Conservation (phyloP, 768 basidiomycete genomes). For the Tephrocybe sp. region DNA sequence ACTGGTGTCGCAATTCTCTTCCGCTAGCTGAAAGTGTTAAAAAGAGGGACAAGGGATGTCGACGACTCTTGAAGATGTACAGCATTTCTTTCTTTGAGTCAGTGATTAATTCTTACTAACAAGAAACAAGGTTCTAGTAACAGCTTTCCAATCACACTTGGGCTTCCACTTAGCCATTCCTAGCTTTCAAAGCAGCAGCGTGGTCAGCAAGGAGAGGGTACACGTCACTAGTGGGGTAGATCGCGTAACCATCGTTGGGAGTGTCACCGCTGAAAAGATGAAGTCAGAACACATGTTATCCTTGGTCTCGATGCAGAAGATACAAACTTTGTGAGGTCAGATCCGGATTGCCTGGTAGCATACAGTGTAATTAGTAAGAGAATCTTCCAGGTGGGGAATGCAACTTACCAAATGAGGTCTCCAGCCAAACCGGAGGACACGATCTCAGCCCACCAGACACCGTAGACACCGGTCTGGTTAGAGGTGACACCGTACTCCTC, state of each 20-base stretch:
- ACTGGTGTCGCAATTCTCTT: background rate
- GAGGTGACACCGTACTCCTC: constrained; percentile 65
- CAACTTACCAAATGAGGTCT: constrained; percentile 53
- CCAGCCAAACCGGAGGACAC: constrained; percentile 55
- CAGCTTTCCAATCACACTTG: background rate
- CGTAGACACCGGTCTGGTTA: constrained; percentile 46
- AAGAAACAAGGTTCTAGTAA: background rate
- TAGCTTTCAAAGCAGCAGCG: constrained; percentile 42
- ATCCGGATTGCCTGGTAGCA: constrained; percentile 30
- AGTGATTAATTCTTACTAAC: background rate
- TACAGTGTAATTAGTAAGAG: background rate
- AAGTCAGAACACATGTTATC: background rate
- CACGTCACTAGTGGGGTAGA: constrained; percentile 43
- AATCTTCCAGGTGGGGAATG: background rate
- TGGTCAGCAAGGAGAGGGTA: constrained; percentile 40
- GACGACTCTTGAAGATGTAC: background rate
- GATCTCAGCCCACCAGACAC: constrained; percentile 50
- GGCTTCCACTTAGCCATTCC: constrained; percentile 16
- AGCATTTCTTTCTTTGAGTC: background rate
- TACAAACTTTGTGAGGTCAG: constrained; percentile 29
- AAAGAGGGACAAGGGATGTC: background rate
- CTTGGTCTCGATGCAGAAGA: background rate
- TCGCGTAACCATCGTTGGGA: constrained; percentile 51
- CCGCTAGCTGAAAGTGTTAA: background rate
- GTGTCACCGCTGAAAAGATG: constrained; percentile 33